Base-by-base conservation (phyloP, 2,329 filamentous ascomycete species). In the Leptographium wingfieldii region DNA sequence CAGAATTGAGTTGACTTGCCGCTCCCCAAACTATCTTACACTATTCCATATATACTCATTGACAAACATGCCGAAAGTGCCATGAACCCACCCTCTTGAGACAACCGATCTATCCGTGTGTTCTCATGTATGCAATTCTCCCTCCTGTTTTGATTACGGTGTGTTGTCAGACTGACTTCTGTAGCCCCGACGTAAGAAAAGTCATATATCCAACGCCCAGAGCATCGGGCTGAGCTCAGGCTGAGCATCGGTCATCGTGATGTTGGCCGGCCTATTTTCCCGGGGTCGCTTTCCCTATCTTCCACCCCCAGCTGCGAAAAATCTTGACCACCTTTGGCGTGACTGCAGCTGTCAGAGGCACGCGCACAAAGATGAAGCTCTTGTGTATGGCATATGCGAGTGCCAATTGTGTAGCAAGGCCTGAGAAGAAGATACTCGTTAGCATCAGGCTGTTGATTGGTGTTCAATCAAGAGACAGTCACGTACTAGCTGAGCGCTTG, bases 331-430 rank as follows among this genome's bases (percentile, higher is more conserved):
- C 86, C 73, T 95, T 96, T 1, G 94, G 94, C 10, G 90, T 91
- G 40, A 97, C 80, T 3, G 91, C 92, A 14, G 90, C 91, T 1
- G 94, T 94, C 64, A 97, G 75, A 10, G 94, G 94, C 11, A 99
- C 90, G n/a, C 94, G 84, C 65, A 97, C 73, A 73, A 99, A 96
- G 68, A 99, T 96, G 72, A 97, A 90, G 67, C 88, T 95, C 76
- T 99, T 99, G 79, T 99, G 94, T 61, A 99, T 90, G 33, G 92
- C 92, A 69, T 99, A 99, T 14, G 94, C 94, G 56, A 99, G 80
- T 19, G 90, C 91, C 35, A 99, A 77, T 70, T 96, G 91, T 10
- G 94, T 97, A 57, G 79, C 82, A 40, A 86, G 72, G 66, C 83
- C 83, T 86, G 64, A 1, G 10, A 33, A 27, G 6, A 22, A n/a